Conservation (phyloP, 139 green algal species). For the Chlorella sorokiniana region DNA sequence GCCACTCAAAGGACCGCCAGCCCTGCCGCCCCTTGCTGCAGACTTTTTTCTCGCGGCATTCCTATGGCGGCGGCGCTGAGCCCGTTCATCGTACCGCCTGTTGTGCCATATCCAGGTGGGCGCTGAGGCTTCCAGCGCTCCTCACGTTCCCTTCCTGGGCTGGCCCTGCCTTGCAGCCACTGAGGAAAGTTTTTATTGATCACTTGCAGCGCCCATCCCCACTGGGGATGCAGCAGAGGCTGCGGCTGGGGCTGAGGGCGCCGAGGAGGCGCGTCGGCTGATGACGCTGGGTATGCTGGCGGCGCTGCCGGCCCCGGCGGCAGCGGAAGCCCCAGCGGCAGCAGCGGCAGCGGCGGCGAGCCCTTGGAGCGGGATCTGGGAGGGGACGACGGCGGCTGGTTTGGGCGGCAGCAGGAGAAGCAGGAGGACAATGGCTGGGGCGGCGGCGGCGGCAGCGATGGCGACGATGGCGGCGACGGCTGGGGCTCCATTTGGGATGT, state of each 20-base stretch:
- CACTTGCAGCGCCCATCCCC: not conserved
- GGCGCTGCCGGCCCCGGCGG: not conserved
- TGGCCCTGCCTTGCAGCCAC: not conserved
- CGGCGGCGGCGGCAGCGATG: constrained; percentile 5
- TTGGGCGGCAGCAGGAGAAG: not conserved
- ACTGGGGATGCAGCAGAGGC: constrained; percentile 22
- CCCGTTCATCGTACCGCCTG: constrained; percentile 37
- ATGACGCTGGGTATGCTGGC: not conserved
- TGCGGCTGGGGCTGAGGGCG: not conserved
- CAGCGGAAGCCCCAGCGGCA: not conserved
- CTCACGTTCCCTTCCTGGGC: not conserved
- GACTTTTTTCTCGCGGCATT: constrained; percentile 71
- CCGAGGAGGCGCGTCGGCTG: not conserved
- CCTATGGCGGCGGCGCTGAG: constrained; percentile 45
- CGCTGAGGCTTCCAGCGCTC: too few relatives aligned
- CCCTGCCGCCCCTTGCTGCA: not conserved
- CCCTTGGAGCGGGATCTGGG: constrained; percentile 39
- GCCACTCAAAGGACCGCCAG: too few relatives aligned
- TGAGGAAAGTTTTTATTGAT: not conserved
- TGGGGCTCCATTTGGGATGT: constrained; percentile 11
- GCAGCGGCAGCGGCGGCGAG: constrained; percentile 4
- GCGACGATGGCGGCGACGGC: constrained; percentile 29
- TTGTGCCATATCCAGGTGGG: constrained; percentile 33
- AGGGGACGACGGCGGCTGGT: constrained; percentile 29
- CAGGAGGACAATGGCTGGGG: constrained; percentile 3